Base-by-base conservation (phyloP, 257 asterid species). In the Solanum bukasovii region DNA sequence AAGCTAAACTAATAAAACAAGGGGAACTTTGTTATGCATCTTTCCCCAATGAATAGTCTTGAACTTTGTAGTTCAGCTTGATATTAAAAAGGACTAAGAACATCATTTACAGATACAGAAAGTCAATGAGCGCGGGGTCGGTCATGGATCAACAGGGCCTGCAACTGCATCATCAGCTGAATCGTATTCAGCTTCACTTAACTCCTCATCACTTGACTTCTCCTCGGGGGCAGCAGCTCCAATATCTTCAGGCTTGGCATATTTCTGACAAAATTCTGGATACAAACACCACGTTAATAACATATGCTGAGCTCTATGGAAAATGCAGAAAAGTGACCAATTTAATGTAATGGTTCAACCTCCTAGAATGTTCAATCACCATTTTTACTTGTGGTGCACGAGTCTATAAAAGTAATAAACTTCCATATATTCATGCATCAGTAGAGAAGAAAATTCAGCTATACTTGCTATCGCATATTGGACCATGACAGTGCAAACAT, bases 181-280 rank as follows among this genome's bases (percentile, higher is more conserved):
- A 81, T 93, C 97, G 12, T 91, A 92, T 74, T 92, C 99, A 9
- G 91, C 94, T 87, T 96, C 98, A 63, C 96, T 97, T 44, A 94
- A 79, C 93, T 95, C 98, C 49, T 94, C 98, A 23, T 97, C 99
- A 77, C 98, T 95, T n/a, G 94, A 90, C 84, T 92, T 87, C 87
- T 96, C 99, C 87, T 93, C 98, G 0, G 92, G 89, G 49, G 78
- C 91, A 9, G 90, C 95, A 13, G 91, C 95, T 84, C 99, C 99
- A 27, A 92, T 90, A 82, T 97, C 99, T 91, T 96, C 98, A 34
- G 97, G 95, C 88, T 97, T 97, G 14, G 98, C 99, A 78, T 96
- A 97, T 91, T 91, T 96, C 93, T 92, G 91, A 91, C 98, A 95
- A 89, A 93, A 97, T 90, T 97, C 99, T 97, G 93, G 65, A 91